Percentiles rank a stretch among this genome's conserved stretches.
phyloP scores from a whole-genome alignment of 441 rosid genomes.

The Dalechampia spathulata region DNA sequence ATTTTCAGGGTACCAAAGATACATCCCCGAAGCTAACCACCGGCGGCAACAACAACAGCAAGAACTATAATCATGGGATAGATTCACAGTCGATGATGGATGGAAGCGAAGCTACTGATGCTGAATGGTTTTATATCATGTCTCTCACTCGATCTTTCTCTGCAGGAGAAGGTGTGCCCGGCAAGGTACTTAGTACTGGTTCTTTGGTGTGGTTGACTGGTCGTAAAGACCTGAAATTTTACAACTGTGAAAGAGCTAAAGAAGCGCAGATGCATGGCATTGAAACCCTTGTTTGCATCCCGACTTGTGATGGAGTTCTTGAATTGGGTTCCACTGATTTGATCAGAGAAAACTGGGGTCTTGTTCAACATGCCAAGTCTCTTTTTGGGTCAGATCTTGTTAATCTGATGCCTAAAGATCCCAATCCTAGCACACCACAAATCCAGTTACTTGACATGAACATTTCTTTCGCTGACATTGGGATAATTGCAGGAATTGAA shows the following conservation, averaged over 20 bases:
- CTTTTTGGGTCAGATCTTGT: conserved; percentile 37
- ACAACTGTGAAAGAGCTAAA: conserved; percentile 55
- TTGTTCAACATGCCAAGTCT: conserved; percentile 42
- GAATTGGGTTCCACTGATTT: conserved; percentile 54
- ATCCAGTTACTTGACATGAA: conserved; percentile 29
- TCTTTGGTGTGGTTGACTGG: conserved; percentile 63
- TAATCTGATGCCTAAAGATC: conserved; percentile 19
- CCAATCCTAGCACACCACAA: conserved; percentile 17
- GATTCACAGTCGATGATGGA: conserved; percentile 33
- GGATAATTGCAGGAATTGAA: conserved; percentile 37
- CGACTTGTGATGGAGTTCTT: conserved; percentile 48
- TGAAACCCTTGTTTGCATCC: conserved; percentile 54
- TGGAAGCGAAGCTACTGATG: conserved; percentile 31
- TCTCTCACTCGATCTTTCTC: conserved; percentile 48
- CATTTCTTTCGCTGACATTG: conserved; percentile 58
- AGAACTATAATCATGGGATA: conserved; percentile 15
- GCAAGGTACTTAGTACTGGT: conserved; percentile 37
- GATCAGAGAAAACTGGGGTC: conserved; percentile 44
- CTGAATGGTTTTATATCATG: conserved; percentile 69
- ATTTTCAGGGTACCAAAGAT: conserved; percentile 40
- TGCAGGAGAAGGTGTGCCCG: conserved; percentile 45
- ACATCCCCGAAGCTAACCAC: conserved; percentile 17
- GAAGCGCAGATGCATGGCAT: conserved; percentile 63
- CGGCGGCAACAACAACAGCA: background rate
- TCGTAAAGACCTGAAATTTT: conserved; percentile 35